Conservation (phyloP, 331 rosid genomes). For the Pyracantha coccinea region DNA sequence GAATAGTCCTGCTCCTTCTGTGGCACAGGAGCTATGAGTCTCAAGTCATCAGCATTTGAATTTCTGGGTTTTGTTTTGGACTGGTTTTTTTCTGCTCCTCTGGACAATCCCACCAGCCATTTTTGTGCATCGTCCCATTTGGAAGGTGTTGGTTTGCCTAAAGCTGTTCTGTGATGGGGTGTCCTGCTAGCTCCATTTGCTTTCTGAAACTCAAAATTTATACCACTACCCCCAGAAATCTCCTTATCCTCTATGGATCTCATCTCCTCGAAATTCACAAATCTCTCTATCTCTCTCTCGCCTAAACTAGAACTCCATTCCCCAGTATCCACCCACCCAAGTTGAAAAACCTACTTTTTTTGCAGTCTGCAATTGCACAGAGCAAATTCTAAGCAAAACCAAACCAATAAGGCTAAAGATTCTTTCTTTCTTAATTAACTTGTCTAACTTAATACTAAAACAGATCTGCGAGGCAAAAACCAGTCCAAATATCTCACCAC, state of each 20-base stretch:
- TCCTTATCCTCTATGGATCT: slow-evolving; percentile 79
- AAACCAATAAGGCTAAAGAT: slow-evolving; percentile 12
- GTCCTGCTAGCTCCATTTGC: slow-evolving; percentile 42
- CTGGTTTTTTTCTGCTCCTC: slow-evolving; percentile 69
- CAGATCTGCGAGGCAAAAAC: slow-evolving; percentile 9
- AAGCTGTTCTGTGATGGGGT: slow-evolving; percentile 44
- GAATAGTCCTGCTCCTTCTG: slow-evolving; percentile 73
- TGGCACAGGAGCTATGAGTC: slow-evolving; percentile 84
- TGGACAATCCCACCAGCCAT: slow-evolving; percentile 88
- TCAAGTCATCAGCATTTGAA: slow-evolving; percentile 93
- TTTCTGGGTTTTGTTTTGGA: slow-evolving; percentile 69
- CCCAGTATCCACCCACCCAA: not conserved
- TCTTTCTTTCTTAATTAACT: slow-evolving; percentile 1
- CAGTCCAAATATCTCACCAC: not conserved
- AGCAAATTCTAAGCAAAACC: slow-evolving; percentile 16
- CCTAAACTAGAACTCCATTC: not conserved
- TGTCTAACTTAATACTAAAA: not conserved
- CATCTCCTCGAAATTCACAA: slow-evolving; percentile 27
- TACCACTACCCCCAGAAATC: slow-evolving; percentile 29
- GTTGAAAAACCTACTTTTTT: not conserved
- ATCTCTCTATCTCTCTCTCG: not conserved
- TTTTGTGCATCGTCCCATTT: slow-evolving; percentile 99
- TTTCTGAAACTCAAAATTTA: slow-evolving; percentile 69
- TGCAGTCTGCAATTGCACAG: not conserved
- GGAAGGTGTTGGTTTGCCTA: slow-evolving; percentile 90